These are phyloP conservation scores for Pinus albicaulis DNA, from an alignment of 75 land plant genomes.

Conservation along the genomic window DNA sequence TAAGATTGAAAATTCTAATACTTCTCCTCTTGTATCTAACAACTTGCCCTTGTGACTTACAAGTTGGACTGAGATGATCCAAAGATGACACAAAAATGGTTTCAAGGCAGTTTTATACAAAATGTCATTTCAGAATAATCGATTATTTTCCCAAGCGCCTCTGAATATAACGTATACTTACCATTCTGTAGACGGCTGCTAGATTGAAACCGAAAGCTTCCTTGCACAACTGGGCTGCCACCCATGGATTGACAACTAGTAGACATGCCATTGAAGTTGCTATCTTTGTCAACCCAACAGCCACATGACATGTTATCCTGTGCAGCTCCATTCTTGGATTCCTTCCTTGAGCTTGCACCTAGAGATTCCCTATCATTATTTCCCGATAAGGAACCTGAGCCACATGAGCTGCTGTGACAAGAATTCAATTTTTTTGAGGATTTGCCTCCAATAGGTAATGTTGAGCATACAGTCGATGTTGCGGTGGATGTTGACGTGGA, in stretches of 20 bases:
- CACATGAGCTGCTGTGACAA: conserved; percentile 1
- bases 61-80: neutral
- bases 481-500: neutral
- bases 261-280: conserved; percentile 27
- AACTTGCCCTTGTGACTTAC: neutral
- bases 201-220: neutral
- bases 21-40: neutral
- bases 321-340: conserved; percentile 10
- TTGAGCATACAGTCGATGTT: no score
- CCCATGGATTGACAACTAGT: conserved; percentile 18
- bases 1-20: neutral
- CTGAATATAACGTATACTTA: neutral
- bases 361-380: conserved; percentile 16
- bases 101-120: neutral
- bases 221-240: conserved; percentile 24
- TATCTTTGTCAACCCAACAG: conserved; percentile 38
- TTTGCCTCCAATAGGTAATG: neutral
- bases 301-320: conserved; percentile 17
- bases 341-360: conserved; percentile 21
- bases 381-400: conserved; percentile 8
- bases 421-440: neutral
- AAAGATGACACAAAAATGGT: neutral
- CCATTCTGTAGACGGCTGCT: conserved; percentile 7
- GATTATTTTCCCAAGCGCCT: neutral
- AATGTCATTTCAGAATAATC: neutral